Base-by-base conservation (phyloP, 176 grass and related monocot species). In the Zoysia japonica region DNA sequence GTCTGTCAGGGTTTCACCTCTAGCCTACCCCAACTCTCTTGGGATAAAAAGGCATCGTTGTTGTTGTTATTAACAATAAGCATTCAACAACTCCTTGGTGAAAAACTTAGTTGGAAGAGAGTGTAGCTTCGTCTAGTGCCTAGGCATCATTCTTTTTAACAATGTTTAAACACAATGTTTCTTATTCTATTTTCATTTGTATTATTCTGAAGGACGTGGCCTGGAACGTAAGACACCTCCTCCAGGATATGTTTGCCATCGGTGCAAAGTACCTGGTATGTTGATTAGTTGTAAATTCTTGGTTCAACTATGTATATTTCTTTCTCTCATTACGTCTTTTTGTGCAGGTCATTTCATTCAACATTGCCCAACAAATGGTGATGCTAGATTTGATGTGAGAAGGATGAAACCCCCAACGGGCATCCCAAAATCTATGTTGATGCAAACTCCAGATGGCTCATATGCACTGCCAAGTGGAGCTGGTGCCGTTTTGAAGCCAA, bases 401-500 rank as follows among this genome's bases (percentile, higher is more conserved):
- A 85, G 96, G 84, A 87, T 93, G 84, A 99, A 96, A 85, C 90
- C 96, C 20, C 96, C 96, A 76, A 99, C 96, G 62, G 96, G 96
- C 64, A 99, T 99, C 82, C 96, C 96, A 71, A 99, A 99, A 84
- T 99, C 96, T 59, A 99, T 99, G 96, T 68, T 99, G 61, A 96
- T 96, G 92, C 88, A 91, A 74, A 93, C 92, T 80, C 88, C 86
- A 41, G 96, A 99, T 89, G 96, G 96, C 51, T 96, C 88, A 49
- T 99, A 99, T 85, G 80, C 92, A 68, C 79, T 99, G 73, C 96
- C 96, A 85, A 85, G 90, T 67, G 96, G 96, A 47, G 90, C 90
- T 77, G 96, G 90, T 74, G 96, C 96, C 74, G 96, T 99, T 87
- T 86, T 99, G 61, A 94, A 83, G 82, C 96, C 96, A 85, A 99